Base-by-base conservation (phyloP, 192 early-diverging fungal genomes). In the Entomortierella lignicola region DNA sequence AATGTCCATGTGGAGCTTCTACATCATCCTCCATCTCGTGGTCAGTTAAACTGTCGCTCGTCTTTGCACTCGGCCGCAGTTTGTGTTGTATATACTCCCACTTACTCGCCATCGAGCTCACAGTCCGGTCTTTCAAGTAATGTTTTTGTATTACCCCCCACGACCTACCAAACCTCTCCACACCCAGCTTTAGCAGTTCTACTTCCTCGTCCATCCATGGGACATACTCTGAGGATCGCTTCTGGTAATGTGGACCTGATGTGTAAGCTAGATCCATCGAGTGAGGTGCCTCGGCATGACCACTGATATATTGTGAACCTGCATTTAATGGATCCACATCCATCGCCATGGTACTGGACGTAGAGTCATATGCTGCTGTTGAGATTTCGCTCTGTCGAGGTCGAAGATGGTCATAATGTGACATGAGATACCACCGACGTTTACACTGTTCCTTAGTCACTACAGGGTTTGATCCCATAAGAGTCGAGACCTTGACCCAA, bases 381-480 rank as follows among this genome's bases (percentile, higher is more conserved):
- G 13, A 2, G 13, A 25, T 17, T 13, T 66, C 43, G 37, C 42
- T 20, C 8, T 56, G 37, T 0, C 39, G 62, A 23, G 51, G 13
- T 25, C 37, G 62, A 17, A 64, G 51, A 20, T 72, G 63, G 0
- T 62, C 27, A 26, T 66, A 17, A 2, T 74, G 72, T 4, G 72
- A 61, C 25, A 74, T 74, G 1, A 66, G 43, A 27, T 67, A 74
- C 72, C 72, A 74, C n/a, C 72, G 64, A 17, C 64, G 72, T 34
- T 74, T 66, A 29, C 72, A 74, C 17, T 74, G 72, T 25, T 74
- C 72, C 52, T 60, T 66, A 4, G 63, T 60, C 23, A 67, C 63
- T 3, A 62, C 44, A 5, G 72, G 63, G 30, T 61, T 55, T 6
- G 15, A 25, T 15, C 63, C 72, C 72, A 74, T 74, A 12, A 67